Percentiles rank a stretch among this genome's conserved stretches.
phyloP scores from a whole-genome alignment of 768 basidiomycete species.

The Lenzites betulinus region DNA sequence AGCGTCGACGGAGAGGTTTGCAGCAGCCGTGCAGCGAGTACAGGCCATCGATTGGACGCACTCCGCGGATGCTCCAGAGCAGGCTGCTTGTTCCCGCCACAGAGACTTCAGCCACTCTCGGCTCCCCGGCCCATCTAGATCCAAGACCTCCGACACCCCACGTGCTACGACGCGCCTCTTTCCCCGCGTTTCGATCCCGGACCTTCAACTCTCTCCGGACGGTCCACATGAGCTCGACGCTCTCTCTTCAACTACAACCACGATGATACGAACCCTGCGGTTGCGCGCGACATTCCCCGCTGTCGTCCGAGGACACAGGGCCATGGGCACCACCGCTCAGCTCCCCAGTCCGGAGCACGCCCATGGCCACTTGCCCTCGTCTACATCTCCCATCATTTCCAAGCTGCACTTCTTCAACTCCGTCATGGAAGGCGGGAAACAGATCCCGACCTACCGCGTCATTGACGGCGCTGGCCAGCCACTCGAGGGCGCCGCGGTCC shows the following conservation, averaged over 20 bases:
- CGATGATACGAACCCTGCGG: constrained; percentile 27
- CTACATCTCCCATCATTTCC: constrained; percentile 63
- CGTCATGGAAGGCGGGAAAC: constrained; percentile 56
- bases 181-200: constrained; percentile 10
- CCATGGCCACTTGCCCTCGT: constrained; percentile 42
- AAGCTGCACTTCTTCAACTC: constrained; percentile 82
- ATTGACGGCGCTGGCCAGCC: constrained; percentile 78
- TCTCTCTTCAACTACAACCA: constrained; percentile 12
- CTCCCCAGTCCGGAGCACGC: constrained; percentile 23
- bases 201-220: constrained; percentile 1
- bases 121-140: background rate
- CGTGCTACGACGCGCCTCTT: constrained; percentile 4
- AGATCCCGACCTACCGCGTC: constrained; percentile 86
- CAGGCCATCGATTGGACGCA: constrained; percentile 10
- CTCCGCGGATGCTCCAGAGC: too few species aligned
- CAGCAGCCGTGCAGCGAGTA: too few species aligned
- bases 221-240: background rate
- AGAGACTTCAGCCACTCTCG: constrained; percentile 2
- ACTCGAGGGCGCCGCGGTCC: constrained; percentile 71
- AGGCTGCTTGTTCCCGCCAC: too few species aligned
- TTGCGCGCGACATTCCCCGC: background rate
- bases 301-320: constrained; percentile 4
- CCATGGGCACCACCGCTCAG: constrained; percentile 17
- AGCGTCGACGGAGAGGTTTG: constrained; percentile 1
- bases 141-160: constrained; percentile 6